phyloP scores from a whole-genome alignment of 768 basidiomycete genomes.

The Agrocybe chaxingu region DNA sequence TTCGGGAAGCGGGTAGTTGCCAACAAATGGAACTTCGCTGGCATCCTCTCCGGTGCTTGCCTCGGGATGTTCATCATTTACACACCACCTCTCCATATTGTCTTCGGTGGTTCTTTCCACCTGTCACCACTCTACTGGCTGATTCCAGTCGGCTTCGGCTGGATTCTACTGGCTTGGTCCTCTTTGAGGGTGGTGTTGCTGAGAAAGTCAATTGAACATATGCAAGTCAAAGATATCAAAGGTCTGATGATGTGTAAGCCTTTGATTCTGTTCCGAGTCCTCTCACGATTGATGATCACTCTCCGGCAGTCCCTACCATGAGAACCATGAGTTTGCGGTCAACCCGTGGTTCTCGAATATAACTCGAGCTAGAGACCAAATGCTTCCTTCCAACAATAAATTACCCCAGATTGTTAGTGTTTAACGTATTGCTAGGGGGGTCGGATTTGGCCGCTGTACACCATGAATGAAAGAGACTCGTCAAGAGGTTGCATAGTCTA shows the following conservation, averaged over 20 bases:
- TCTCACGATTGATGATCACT: slow-evolving; percentile 9
- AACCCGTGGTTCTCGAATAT: slow-evolving; percentile 21
- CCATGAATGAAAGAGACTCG: too few relatives aligned
- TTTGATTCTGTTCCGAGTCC: not conserved
- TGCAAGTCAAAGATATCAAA: slow-evolving; percentile 61
- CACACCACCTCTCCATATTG: slow-evolving; percentile 65
- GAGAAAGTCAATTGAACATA: slow-evolving; percentile 50
- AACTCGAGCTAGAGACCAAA: not conserved
- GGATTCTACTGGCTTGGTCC: slow-evolving; percentile 53
- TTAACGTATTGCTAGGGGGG: not conserved
- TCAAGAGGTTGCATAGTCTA: too few relatives aligned
- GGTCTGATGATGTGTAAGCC: slow-evolving; percentile 71
- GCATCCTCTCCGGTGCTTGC: slow-evolving; percentile 58
- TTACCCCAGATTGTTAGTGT: too few relatives aligned
- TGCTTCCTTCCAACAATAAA: too few relatives aligned
- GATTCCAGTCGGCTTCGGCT: slow-evolving; percentile 58
- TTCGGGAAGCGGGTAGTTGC: slow-evolving; percentile 54
- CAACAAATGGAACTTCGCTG: slow-evolving; percentile 64
- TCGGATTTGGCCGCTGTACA: not conserved
- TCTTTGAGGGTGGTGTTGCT: slow-evolving; percentile 56
- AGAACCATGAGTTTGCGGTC: slow-evolving; percentile 61
- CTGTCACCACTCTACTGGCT: slow-evolving; percentile 68
- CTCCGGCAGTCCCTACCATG: slow-evolving; percentile 55
- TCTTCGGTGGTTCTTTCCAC: slow-evolving; percentile 59
- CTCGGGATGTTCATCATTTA: slow-evolving; percentile 69